Evolutionary conservation across 2,329 filamentous ascomycete genomes (phyloP), one percentile per base, ranked within the genome.

Genomic region (Hansfordia pulvinata): DNA sequence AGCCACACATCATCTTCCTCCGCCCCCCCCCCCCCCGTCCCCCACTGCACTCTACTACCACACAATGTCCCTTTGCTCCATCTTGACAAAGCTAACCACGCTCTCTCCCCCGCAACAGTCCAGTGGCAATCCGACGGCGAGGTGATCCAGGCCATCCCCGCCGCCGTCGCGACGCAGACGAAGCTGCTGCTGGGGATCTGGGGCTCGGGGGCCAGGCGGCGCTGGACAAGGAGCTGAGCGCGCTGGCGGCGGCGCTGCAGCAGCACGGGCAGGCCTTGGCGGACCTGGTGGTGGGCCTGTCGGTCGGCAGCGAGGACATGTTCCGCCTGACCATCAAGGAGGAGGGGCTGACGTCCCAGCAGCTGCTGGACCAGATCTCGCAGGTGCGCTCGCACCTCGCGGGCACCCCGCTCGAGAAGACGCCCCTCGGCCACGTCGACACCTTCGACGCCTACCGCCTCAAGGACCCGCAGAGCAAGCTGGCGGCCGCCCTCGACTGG

Each of bases 101-200:
- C n/a, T n/a, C n/a, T n/a, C n/a, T n/a, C n/a, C n/a, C n/a, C n/a
- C n/a, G n/a, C n/a, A n/a, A n/a, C n/a, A 58, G 69, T 76, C 46
- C 65, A 70, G 50, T 64, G 63, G 43, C 58, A 69, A 52, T 59
- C 76, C 44, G 66, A 81, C 58, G 66, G 69, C 40, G 78, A 88
- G 52, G 85, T 84, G 27, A 61, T 93, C 45, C 60, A 83, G 59
- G 85, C 85, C 21, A 70, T 88, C 55, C 80, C 83, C 55, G 75
- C 75, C 19, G 74, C 75, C 40, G 58, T 76, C 23, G 54, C 60
- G 32, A 72, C 69, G 34, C 58, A 71, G 22, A 72, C 68, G 11
- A 53, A 64, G 36, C 53, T 80, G 23, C 66, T 79, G 19, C 69
- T 76, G 27, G 74, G 75, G 35, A 55, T 78, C 42, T 80, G 75